These are phyloP conservation scores for Colletotrichum sp. DNA, from an alignment of 2,329 filamentous ascomycete genomes.

Conservation along the genomic window DNA sequence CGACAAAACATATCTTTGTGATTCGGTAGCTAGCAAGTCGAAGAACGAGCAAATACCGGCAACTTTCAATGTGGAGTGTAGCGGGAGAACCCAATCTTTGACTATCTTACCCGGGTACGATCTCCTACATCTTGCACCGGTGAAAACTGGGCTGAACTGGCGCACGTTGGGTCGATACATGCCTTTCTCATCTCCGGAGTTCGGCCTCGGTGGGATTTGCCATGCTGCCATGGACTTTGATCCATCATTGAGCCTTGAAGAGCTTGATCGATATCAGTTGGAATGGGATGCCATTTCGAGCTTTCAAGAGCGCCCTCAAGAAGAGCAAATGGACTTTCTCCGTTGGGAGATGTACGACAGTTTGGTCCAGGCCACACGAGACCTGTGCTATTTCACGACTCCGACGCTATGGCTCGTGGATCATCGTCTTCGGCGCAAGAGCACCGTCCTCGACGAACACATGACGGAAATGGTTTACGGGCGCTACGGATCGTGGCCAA, in stretches of 20 bases:
- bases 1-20: accelerated
- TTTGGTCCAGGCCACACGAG: neutral
- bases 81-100: neutral
- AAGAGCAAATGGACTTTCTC: accelerated
- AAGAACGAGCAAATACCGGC: neutral
- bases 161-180: accelerated
- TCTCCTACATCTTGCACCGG: neutral
- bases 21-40: accelerated
- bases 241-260: neutral
- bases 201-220: neutral
- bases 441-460: neutral
- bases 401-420: neutral
- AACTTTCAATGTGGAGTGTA: neutral
- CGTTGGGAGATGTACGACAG: neutral
- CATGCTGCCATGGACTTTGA: neutral
- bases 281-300: neutral
- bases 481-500: accelerated
- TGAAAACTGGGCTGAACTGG: accelerated
- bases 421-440: neutral
- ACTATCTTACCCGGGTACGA: neutral
- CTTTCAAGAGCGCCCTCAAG: neutral
- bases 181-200: neutral
- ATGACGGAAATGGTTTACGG: neutral
- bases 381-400: accelerated
- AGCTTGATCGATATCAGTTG: neutral